These are phyloP conservation scores for Ustilago bromivora DNA, from an alignment of 1,284 basidiomycete genomes.

Conservation along the genomic window DNA sequence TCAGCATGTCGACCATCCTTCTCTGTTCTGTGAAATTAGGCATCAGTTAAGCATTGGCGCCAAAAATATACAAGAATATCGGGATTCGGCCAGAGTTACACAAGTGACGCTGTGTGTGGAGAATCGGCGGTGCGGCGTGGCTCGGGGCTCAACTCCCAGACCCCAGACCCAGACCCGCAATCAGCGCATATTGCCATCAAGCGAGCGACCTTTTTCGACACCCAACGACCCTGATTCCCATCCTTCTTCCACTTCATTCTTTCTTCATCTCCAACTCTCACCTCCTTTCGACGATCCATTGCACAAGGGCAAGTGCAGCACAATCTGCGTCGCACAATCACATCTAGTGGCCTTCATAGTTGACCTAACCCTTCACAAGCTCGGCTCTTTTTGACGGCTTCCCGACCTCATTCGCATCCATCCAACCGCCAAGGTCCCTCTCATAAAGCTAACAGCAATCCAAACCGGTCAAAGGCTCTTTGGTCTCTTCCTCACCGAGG, in stretches of 20 bases:
- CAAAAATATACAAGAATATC: constrained; percentile 1
- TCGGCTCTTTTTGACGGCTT: not conserved
- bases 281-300: not conserved
- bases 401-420: not conserved
- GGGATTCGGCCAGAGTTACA: constrained; percentile 10
- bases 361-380: not conserved
- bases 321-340: not conserved
- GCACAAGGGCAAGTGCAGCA: not conserved
- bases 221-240: not conserved
- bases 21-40: too few species aligned
- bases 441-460: not conserved
- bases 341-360: not conserved
- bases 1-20: too few species aligned
- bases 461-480: too few species aligned
- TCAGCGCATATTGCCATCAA: not conserved
- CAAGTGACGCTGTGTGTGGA: constrained; percentile 10
- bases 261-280: not conserved
- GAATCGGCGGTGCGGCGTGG: constrained; percentile 13
- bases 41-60: too few species aligned
- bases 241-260: not conserved
- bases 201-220: not conserved
- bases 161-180: not conserved
- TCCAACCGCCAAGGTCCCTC: not conserved
- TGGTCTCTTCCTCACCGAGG: too few species aligned
- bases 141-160: constrained; percentile 11